Base-by-base conservation (phyloP, 2,329 filamentous ascomycete species). In the Aspergillus pseudoglaucus region DNA sequence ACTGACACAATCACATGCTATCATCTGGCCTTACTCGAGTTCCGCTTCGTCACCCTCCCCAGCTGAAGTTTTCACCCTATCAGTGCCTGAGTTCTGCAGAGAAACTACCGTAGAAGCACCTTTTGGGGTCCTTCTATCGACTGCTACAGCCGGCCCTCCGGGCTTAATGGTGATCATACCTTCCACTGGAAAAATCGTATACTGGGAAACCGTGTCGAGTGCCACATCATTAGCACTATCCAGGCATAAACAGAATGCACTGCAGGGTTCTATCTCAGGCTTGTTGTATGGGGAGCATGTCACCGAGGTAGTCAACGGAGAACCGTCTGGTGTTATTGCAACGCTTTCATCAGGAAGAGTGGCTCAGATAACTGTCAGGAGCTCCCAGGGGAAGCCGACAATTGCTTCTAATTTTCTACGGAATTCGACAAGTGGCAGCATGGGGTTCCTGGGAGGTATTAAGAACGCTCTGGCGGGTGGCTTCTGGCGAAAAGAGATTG, bases 151-250 rank as follows among this genome's bases (percentile, higher is more conserved):
- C n/a, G 81, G 82, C 43, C 87, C 95, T 57, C 86, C 90, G 30
- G 93, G 93, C 2, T 77, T 98, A 33, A 82, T 98, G 23, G 80
- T 96, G 33, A 78, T 97, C 33, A 88, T 91, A 72, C 87, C 91
- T 10, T 81, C 81, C 15, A 90, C 79, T 43, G 93, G 93, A 45
- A 90, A 85, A 66, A 82, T 97, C 45, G 84, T 88, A 40, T 97
- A 93, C 67, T 97, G 93, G 90, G 93, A 97, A 65, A 94, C 89
- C 35, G 87, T 97, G 53, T 90, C 91, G 47, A 90, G 84, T 66
- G 90, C 89, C 8, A 87, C 90, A 35, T 89, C 88, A 1, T 78
- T 94, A 47, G 88, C 87, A 53, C 81, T 94, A 37, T 87, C 91
- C 60, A 85, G 87, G 55, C 86, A 94, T 63, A 87, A 88, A 60